Base-by-base conservation (phyloP, 2,329 filamentous ascomycete genomes). In the Monilinia laxa region DNA sequence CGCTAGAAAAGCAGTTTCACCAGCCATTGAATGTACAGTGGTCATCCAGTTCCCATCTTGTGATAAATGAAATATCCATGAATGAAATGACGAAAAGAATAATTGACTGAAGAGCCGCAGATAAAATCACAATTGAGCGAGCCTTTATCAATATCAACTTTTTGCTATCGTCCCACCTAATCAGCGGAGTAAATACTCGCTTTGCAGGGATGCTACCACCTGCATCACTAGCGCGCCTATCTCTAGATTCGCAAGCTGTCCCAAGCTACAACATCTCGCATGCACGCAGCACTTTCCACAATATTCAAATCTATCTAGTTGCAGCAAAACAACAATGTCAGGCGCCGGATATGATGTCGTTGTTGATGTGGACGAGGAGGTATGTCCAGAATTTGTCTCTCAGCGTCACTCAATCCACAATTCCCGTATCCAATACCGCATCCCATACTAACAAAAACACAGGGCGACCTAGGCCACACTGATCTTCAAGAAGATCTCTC, bases 401-500 rank as follows among this genome's bases (percentile, higher is more conserved):
- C 38, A 16, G 10, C 9, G 9, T 31, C 20, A 12, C 56, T 31
- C 35, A 25, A 20, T 20, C 64, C 51, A 64, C 35, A 55, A 40
- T 10, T 28, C 20, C 40, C 62, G 28, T 56, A 68, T 70, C 62
- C 35, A 58, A 67, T n/a, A 12, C 4, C 25, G 5, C 47, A 53
- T 47, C 47, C 16, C 9, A 49, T 45, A 54, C 65, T 64, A 63
- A 67, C 57, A 67, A 70, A 70, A 35, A 62, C 66, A 73, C 77
- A 98, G 93, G 94, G 94, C 76, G 95, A 99, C 80, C 88, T 99
- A 77, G 95, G 95, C 75, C 93, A 97, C 81, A 99, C 95, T 67
- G 95, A 99, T 79, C 90, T 99, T 31, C 93, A 97, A 83, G 94
- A 97, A 79, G 95, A 98, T 80, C 93, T 99, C 78, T 95, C 98